phyloP scores from a whole-genome alignment of 1,139 yeast species.

The Saccharomyces pastorianus region DNA sequence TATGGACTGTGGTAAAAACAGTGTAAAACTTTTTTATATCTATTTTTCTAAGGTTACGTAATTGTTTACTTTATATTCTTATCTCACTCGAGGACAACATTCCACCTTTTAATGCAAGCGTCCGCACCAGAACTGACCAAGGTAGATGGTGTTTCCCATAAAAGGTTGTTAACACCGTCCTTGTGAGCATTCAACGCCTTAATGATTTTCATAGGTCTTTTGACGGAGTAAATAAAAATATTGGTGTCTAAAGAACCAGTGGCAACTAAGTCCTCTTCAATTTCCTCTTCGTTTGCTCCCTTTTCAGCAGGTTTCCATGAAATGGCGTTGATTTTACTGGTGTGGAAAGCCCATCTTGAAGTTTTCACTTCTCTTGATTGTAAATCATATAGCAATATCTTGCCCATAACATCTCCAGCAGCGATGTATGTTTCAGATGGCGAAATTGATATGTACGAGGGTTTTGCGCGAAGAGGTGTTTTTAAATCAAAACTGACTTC shows the following conservation, averaged over 20 bases:
- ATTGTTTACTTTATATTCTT: neutral
- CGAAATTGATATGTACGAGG: slow-evolving; percentile 58
- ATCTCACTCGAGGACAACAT: slow-evolving; percentile 28
- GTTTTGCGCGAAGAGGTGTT: slow-evolving; percentile 48
- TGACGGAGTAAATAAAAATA: slow-evolving; percentile 69
- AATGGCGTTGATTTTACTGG: slow-evolving; percentile 68
- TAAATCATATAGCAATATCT: slow-evolving; percentile 60
- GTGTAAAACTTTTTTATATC: neutral
- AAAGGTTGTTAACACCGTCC: slow-evolving; percentile 70
- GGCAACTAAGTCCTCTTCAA: slow-evolving; percentile 63
- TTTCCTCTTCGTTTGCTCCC: slow-evolving; percentile 45
- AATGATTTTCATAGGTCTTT: slow-evolving; percentile 66
- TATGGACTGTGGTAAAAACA: neutral
- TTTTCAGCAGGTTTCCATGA: slow-evolving; percentile 44
- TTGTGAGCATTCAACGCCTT: slow-evolving; percentile 78
- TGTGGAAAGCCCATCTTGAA: slow-evolving; percentile 93
- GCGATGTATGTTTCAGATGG: slow-evolving; percentile 66
- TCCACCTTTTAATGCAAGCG: slow-evolving; percentile 74
- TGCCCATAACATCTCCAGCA: slow-evolving; percentile 81
- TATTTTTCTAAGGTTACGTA: neutral
- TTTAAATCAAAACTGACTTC: slow-evolving; percentile 17
- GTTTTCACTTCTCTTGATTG: slow-evolving; percentile 56
- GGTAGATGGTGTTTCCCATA: slow-evolving; percentile 46
- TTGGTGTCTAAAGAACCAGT: slow-evolving; percentile 83
- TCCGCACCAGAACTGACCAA: slow-evolving; percentile 74